Evolutionary conservation across 177 flowering plant genomes (phyloP).

Genomic region (Tripterygium wilfordii): DNA sequence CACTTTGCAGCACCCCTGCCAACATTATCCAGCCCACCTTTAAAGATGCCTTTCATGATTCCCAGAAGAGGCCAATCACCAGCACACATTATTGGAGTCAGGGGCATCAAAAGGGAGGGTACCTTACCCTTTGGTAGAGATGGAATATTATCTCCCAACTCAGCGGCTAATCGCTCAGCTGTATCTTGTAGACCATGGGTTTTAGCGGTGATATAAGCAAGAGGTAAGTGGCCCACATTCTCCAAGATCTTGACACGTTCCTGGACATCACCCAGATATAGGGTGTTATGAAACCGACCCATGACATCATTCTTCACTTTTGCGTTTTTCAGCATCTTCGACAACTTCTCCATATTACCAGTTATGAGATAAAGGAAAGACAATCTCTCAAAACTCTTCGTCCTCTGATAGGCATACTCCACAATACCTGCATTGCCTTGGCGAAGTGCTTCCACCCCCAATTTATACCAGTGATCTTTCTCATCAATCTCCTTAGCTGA

Average conservation of each 20-base stretch:
- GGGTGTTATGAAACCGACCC: slow-evolving; percentile 25
- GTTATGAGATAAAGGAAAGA: slow-evolving; percentile 27
- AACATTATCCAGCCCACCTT: slow-evolving; percentile 25
- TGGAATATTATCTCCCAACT: slow-evolving; percentile 26
- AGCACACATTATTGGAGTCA: slow-evolving; percentile 23
- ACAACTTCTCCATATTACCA: slow-evolving; percentile 20
- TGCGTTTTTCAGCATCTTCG: slow-evolving; percentile 24
- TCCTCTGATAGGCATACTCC: slow-evolving; percentile 26
- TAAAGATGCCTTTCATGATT: slow-evolving; percentile 36
- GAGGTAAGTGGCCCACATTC: too few relatives aligned
- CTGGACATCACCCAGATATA: slow-evolving; percentile 18
- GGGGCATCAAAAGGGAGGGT: slow-evolving; percentile 36
- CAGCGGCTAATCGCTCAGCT: slow-evolving; percentile 21
- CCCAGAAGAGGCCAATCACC: too few relatives aligned
- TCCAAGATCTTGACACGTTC: slow-evolving; percentile 26
- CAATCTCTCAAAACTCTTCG: slow-evolving; percentile 22
- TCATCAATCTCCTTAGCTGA: too few relatives aligned
- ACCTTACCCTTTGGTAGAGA: slow-evolving; percentile 21
- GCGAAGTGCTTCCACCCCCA: too few relatives aligned
- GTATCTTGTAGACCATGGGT: slow-evolving; percentile 22
- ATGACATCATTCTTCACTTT: slow-evolving; percentile 24
- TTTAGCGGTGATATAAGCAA: too few relatives aligned
- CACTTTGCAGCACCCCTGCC: slow-evolving; percentile 13
- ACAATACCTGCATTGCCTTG: too few relatives aligned
- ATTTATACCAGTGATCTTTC: too few relatives aligned